Base-by-base conservation (phyloP, 1,139 yeast genomes). In the Geotrichum histeridarum region DNA sequence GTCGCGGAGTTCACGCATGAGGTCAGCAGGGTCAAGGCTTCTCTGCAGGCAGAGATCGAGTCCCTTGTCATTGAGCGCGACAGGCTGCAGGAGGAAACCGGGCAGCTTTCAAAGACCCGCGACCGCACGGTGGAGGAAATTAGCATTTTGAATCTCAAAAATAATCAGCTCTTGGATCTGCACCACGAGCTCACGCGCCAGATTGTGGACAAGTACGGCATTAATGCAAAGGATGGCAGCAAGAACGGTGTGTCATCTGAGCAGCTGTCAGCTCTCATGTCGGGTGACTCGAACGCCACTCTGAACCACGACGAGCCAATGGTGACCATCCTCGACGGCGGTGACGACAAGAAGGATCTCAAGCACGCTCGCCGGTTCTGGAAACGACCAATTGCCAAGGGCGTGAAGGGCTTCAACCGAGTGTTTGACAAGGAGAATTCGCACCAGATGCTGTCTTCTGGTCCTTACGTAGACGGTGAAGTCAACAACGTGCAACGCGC, bases 321-420 rank as follows among this genome's bases (percentile, higher is more conserved):
- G 59, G 70, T 67, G n/a, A 67, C 71, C 0, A 62, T 67, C 12
- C 60, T 67, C 8, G 71, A 68, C 47, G 64, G 58, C 9, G 61
- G 59, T 11, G 65, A 61, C 36, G 58, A 61, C 2, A 51, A 60
- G 17, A 63, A 64, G 46, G 63, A 61, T 36, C 56, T 60, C 8
- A 63, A 61, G 43, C 59, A 58, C 38, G 64, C 64, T 0, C 60
- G 69, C 15, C 59, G 68, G 55, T 70, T 70, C 57, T 70, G 73
- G 73, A 68, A 66, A 50, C 64, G 73, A 0, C 70, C 72, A 7
- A 67, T 70, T 9, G 73, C 73, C 41, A 71, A 70, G 45, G 63
- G 62, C 4, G 65, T 61, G 38, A 64, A 62, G 59, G 74, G 74
- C 0, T 60, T 71, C 50, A 70, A 64, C 56, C 63, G 65, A 56